A percentile compares a stretch with the other conserved stretches of the same genome.
phyloP scores from a whole-genome alignment of 768 basidiomycete species.

The Xerocomellus dryophilus region DNA sequence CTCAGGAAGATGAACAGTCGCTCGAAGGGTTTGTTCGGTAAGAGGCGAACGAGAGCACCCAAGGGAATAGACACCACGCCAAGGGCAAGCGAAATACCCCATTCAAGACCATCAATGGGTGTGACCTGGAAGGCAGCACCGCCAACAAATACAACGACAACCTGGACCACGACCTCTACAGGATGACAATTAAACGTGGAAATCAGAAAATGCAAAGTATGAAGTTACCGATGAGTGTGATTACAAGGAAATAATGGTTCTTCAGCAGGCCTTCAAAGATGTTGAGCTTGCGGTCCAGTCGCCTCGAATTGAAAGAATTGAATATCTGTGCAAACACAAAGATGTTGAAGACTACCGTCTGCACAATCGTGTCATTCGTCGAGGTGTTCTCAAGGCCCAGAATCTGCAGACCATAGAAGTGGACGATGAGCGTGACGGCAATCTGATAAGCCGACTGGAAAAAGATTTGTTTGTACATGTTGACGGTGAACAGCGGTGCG shows the following conservation, averaged over 20 bases:
- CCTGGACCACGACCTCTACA: constrained; percentile 81
- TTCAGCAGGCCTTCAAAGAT: constrained; percentile 77
- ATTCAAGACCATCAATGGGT: constrained; percentile 74
- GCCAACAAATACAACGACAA: constrained; percentile 88
- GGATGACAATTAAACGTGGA: constrained; percentile 4
- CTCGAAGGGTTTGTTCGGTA: constrained; percentile 82
- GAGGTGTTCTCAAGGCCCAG: constrained; percentile 49
- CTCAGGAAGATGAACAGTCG: constrained; percentile 50
- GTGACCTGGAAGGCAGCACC: constrained; percentile 90
- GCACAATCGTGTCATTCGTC: constrained; percentile 47
- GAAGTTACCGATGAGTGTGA: constrained; percentile 78
- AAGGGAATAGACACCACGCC: constrained; percentile 87
- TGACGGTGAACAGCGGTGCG: constrained; percentile 82
- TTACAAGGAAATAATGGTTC: constrained; percentile 82
- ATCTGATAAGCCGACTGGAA: constrained; percentile 89
- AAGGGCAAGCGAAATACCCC: constrained; percentile 89
- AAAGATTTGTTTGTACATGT: constrained; percentile 97
- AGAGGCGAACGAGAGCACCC: constrained; percentile 72
- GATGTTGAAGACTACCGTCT: constrained; percentile 94
- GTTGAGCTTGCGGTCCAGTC: constrained; percentile 83
- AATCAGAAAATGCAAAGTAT: not conserved
- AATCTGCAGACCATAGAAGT: constrained; percentile 77
- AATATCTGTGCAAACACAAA: constrained; percentile 98
- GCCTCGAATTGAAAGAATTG: constrained; percentile 89
- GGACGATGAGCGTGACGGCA: constrained; percentile 78